phyloP scores from a whole-genome alignment of 108 stramenopile genomes.

The Cyclotella sp. region DNA sequence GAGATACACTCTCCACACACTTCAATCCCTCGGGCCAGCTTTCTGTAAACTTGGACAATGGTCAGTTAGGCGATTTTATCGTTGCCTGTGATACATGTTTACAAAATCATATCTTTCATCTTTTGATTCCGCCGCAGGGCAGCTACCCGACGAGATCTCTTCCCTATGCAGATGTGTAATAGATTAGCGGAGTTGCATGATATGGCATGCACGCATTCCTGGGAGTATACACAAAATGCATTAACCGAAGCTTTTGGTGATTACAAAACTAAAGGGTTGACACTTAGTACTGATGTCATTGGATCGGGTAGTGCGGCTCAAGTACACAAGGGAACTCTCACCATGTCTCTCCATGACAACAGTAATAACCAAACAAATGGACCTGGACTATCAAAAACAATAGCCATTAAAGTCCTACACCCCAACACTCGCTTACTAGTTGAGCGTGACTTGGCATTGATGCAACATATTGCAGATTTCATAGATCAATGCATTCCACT shows the following conservation, averaged over 20 bases:
- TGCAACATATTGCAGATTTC: slow-evolving; percentile 68
- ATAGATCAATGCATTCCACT: slow-evolving; percentile 65
- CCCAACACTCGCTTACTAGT: slow-evolving; percentile 66
- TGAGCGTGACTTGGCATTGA: slow-evolving; percentile 75
- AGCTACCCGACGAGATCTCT: slow-evolving; percentile 88
- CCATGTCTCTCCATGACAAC: not conserved
- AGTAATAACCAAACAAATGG: not conserved
- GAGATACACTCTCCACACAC: slow-evolving; percentile 67
- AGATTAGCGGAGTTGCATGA: slow-evolving; percentile 75
- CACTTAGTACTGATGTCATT: slow-evolving; percentile 59
- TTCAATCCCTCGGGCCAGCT: slow-evolving; percentile 82
- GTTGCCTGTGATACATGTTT: not conserved
- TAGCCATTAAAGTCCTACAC: slow-evolving; percentile 90
- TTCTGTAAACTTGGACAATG: slow-evolving; percentile 91
- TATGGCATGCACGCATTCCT: slow-evolving; percentile 68
- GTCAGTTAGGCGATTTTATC: not conserved
- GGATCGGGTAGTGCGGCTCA: slow-evolving; percentile 93
- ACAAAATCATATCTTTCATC: not conserved
- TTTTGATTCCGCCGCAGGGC: slow-evolving; percentile 34
- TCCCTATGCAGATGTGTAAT: slow-evolving; percentile 77
- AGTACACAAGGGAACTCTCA: slow-evolving; percentile 76
- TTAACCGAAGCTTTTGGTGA: slow-evolving; percentile 80
- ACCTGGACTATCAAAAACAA: slow-evolving; percentile 26
- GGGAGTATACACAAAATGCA: slow-evolving; percentile 64
- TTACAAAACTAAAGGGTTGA: slow-evolving; percentile 65